Evolutionary conservation across 768 basidiomycete genomes (phyloP), one percentile per base, ranked within the genome.

Genomic region (Podaxis rugospora): DNA sequence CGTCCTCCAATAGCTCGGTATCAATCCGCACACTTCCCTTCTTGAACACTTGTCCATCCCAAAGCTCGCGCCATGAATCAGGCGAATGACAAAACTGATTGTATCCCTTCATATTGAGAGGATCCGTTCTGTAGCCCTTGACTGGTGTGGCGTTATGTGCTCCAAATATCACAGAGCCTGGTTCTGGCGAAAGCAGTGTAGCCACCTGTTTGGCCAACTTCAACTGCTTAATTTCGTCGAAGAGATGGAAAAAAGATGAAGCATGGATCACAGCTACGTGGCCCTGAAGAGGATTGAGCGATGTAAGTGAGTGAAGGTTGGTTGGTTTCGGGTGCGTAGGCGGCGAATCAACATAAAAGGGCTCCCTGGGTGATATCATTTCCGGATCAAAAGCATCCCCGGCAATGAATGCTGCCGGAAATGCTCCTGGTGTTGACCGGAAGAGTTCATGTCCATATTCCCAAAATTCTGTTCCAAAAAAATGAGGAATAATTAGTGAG

Each of bases 391-490:
- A 79, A 0, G 70, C 75, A 62, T 89, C 79, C 0, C 87, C 87
- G 10, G 76, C 69, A 16, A 89, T 57, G 66, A 89, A 89, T 0
- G 74, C 68, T 0, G 76, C 82, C 1, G 84, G 82, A 69, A 84
- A 87, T 0, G 78, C 75, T 37, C 78, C 70, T 0, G 80, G 78
- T 0, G 75, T 83, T 4, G 80, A 77, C 53, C 69, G 77, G 72
- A 87, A 89, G 16, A 89, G 75, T 46, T 80, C 74, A 63, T 88
- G 85, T 1, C 87, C 87, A 3, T 80, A 73, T 5, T 82, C 75
- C 86, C 86, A 88, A 63, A 84, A 83, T 10, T 72, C 86, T 87
- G 13, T 16, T 16, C 39, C n/a, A 13, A 25, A 28, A 11, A 40
- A 40, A 44, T 44, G 42, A 44, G 42, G 16, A 6, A 16, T 16